Base-by-base conservation (phyloP, 371 early-diverging fungal species). In the Mucor piriformis region DNA sequence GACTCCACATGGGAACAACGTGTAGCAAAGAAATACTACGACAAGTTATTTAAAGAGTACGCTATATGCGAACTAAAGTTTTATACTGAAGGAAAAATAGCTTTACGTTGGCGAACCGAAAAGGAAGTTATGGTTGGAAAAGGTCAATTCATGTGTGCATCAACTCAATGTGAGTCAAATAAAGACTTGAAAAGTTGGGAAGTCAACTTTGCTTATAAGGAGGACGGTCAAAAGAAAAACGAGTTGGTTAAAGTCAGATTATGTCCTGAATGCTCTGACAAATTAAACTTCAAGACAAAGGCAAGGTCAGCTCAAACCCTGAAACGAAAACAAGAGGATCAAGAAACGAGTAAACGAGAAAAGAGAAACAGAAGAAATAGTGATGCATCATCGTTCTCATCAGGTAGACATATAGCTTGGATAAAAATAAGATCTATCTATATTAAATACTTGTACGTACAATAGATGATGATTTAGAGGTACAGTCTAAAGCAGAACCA, bases 21-120 rank as follows among this genome's bases (percentile, higher is more conserved):
- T 10, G 67, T 93, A 7, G 93, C 94, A 6, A 90, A 91, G 61
- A 88, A 90, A 61, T 93, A 95, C 67, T 91, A 95, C 57, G 91
- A 92, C 59, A 79, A 81, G 59, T 78, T 95, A 11, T 92, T 90
- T 67, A 93, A 92, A 59, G 95, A 95, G 66, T 95, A 88, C 64
- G 89, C 90, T 15, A 67, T 95, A 3, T 88, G 86, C n/a, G 87
- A 95, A 37, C 70, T 95, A 33, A 81, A 77, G 21, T 76, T 84
- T 46, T 92, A 88, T 74, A 89, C 88, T 54, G 81, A 90, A 59
- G 90, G 90, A 6, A 84, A 82, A 54, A 83, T 95, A 32, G 95
- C 92, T 11, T 66, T 95, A 62, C 81, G 94, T 3, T 95, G 94
- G 94, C 80, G 95, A 47, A 90, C 86, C 6, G 82, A 91, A 70